Percentiles rank a stretch among this genome's conserved stretches.
These are phyloP conservation scores for Pseudodiploospora longispora DNA, from an alignment of 2,329 filamentous ascomycete species.

Conservation along the genomic window DNA sequence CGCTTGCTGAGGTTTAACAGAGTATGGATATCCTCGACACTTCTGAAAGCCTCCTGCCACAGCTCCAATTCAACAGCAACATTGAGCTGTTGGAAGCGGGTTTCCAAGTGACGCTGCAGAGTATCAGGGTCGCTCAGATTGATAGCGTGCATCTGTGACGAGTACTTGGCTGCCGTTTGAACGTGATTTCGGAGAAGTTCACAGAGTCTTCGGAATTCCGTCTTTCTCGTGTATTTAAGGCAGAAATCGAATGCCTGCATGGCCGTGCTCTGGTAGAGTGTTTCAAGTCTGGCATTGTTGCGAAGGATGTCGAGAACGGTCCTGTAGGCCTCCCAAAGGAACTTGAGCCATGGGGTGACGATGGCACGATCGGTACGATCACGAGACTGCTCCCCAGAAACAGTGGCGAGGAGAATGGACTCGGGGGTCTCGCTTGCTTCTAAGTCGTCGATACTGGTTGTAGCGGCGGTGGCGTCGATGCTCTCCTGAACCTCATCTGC, in stretches of 20 bases:
- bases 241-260: conserved; percentile 99
- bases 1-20: conserved; percentile 96
- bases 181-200: conserved; percentile 98
- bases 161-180: conserved; percentile 98
- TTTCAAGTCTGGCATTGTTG: conserved; percentile 95
- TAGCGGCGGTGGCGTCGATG: conserved; percentile 59
- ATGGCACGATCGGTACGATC: conserved; percentile 97
- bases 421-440: conserved; percentile 97
- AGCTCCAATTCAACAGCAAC: conserved; percentile 95
- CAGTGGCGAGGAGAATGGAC: conserved; percentile 93
- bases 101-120: conserved; percentile 92
- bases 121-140: conserved; percentile 97
- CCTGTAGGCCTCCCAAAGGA: conserved; percentile 98
- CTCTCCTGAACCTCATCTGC: conserved; percentile 89
- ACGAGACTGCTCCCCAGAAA: conserved; percentile 94
- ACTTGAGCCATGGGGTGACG: conserved; percentile 98
- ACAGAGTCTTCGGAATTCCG: conserved; percentile 96
- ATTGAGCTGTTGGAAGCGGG: conserved; percentile 96
- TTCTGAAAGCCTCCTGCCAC: conserved; percentile 99
- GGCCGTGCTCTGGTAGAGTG: conserved; percentile 97
- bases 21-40: conserved; percentile 97
- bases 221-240: conserved; percentile 96
- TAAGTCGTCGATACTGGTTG: conserved; percentile 80
- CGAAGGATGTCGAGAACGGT: conserved; percentile 97
- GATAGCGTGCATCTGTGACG: conserved; percentile 97